phyloP scores from a whole-genome alignment of 1,139 yeast genomes.

The Meyerozyma elateridarum region DNA sequence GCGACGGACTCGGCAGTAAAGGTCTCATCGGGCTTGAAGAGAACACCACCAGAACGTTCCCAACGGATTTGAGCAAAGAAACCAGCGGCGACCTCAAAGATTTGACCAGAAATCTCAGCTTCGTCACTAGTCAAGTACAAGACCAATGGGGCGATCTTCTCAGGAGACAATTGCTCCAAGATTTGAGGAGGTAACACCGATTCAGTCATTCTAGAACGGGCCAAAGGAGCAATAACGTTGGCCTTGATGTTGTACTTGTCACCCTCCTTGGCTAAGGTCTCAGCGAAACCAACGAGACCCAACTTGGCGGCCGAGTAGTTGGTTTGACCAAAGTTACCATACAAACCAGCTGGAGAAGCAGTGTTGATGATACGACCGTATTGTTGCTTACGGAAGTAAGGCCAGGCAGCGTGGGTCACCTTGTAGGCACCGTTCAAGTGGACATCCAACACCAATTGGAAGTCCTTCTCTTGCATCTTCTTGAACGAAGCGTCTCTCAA shows the following conservation, averaged over 20 bases:
- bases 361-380: conserved; percentile 90
- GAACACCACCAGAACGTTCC: conserved; percentile 88
- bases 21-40: conserved; percentile 71
- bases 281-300: conserved; percentile 86
- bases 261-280: conserved; percentile 95
- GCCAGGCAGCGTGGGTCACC: conserved; percentile 91
- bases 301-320: conserved; percentile 94
- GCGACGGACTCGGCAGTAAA: conserved; percentile 87
- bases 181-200: conserved; percentile 80
- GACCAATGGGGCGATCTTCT: conserved; percentile 86
- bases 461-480: conserved; percentile 80
- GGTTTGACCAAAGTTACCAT: conserved; percentile 96
- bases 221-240: conserved; percentile 89
- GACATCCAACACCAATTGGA: conserved; percentile 75
- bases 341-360: conserved; percentile 93
- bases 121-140: conserved; percentile 73
- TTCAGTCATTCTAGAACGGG: conserved; percentile 96
- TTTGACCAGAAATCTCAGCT: conserved; percentile 56
- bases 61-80: conserved; percentile 88
- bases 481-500: conserved; percentile 72
- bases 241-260: conserved; percentile 74
- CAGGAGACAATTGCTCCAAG: conserved; percentile 77
- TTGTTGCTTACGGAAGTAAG: conserved; percentile 74
- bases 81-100: conserved; percentile 93
- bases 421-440: conserved; percentile 88